Evolutionary conservation across 2,329 filamentous ascomycete species (phyloP).

Genomic region (Neonectria coccinea): DNA sequence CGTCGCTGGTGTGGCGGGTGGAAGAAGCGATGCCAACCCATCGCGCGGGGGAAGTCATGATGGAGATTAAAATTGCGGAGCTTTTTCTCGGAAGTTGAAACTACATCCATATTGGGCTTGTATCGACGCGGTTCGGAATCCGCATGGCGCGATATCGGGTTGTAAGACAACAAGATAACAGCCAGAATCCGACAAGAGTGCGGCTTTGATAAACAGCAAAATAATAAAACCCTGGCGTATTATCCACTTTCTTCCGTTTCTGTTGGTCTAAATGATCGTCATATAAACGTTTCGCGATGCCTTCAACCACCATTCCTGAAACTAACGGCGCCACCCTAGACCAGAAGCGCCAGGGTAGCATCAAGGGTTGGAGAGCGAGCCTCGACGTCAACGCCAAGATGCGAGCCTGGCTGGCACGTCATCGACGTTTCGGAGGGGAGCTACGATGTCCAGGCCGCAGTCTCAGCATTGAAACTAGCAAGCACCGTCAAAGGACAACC

Average conservation of each 20-base stretch:
- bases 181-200: no score
- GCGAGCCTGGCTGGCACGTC: no score
- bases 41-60: not conserved
- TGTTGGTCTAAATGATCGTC: not conserved
- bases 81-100: not conserved
- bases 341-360: not conserved
- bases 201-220: no score
- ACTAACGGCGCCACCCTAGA: slow-evolving; percentile 10
- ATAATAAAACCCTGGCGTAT: no score
- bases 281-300: slow-evolving; percentile 14
- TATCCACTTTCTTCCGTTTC: not conserved
- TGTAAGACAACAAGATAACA: no score
- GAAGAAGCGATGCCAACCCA: not conserved
- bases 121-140: not conserved
- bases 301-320: slow-evolving; percentile 12
- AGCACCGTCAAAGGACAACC: no score
- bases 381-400: not conserved
- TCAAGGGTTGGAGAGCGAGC: slow-evolving; percentile 9
- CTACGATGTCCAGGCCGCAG: no score
- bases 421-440: no score
- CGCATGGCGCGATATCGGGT: not conserved
- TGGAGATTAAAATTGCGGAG: not conserved
- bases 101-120: not conserved
- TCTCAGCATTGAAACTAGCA: no score
- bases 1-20: not conserved